Evolutionary conservation across 192 early-diverging fungal genomes (phyloP).

Genomic region (Coemansia asiatica): DNA sequence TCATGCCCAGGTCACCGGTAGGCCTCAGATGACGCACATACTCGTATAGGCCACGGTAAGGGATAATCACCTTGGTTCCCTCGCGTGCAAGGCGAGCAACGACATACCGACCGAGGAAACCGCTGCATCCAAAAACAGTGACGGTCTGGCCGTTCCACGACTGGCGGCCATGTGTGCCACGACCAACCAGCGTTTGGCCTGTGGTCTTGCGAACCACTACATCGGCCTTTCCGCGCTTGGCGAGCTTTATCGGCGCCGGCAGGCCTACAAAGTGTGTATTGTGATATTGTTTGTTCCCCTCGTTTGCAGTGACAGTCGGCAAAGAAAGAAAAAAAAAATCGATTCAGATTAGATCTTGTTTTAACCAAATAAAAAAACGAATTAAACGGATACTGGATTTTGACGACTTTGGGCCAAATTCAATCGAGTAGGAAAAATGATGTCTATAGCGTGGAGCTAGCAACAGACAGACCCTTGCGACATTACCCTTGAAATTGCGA

Average conservation of each 20-base stretch:
- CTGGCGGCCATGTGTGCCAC: conserved; percentile 73
- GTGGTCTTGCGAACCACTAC: conserved; percentile 45
- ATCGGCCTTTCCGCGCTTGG: conserved; percentile 54
- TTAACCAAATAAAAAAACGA: neutral
- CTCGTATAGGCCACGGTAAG: conserved; percentile 86
- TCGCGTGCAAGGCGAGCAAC: conserved; percentile 88
- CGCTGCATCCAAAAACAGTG: conserved; percentile 95
- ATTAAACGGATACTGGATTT: too few relatives aligned
- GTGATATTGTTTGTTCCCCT: too few relatives aligned
- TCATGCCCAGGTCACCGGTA: conserved; percentile 93
- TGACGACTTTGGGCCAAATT: too few relatives aligned
- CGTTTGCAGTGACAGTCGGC: neutral
- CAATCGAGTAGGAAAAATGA: too few relatives aligned
- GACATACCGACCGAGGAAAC: conserved; percentile 93
- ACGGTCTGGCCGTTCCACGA: conserved; percentile 83
- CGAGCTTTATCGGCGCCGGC: conserved; percentile 20
- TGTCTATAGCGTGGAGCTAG: too few relatives aligned
- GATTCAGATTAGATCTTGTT: neutral
- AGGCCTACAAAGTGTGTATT: conserved; percentile 35
- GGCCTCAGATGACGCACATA: conserved; percentile 83
- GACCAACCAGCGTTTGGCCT: conserved; percentile 55
- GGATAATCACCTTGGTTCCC: conserved; percentile 88
- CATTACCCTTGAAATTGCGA: conserved; percentile 31
- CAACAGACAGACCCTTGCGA: too few relatives aligned
- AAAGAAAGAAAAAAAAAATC: neutral